Evolutionary conservation across 768 basidiomycete genomes (phyloP).

Genomic region (Auricularia sp.): DNA sequence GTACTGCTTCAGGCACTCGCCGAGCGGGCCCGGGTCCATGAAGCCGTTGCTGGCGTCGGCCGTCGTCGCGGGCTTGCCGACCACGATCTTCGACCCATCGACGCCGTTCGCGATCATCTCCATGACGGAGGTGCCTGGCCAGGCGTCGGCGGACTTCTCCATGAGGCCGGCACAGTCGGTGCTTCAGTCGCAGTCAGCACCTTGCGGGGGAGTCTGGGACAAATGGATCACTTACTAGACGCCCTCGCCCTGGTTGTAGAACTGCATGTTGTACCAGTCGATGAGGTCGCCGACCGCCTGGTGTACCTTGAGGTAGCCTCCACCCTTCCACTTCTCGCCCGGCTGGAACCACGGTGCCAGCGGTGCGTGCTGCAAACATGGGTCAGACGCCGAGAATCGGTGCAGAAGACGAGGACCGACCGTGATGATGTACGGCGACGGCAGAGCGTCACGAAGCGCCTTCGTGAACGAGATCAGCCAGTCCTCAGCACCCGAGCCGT

Average conservation of each 20-base stretch:
- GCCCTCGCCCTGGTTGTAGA: constrained; percentile 7
- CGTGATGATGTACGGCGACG: constrained; percentile 24
- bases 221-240: background rate
- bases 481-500: constrained; percentile 36
- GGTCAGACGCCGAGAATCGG: too few relatives aligned
- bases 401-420: too few relatives aligned
- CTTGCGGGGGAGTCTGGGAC: constrained; percentile 6
- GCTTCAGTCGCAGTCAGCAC: constrained; percentile 7
- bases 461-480: constrained; percentile 31
- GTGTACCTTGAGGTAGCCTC: constrained; percentile 33
- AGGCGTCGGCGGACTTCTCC: constrained; percentile 17
- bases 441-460: constrained; percentile 26
- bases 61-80: constrained; percentile 58
- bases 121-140: constrained; percentile 30
- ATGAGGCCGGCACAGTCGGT: constrained; percentile 15
- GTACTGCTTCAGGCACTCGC: constrained; percentile 43
- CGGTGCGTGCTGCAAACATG: constrained; percentile 20
- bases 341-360: constrained; percentile 32
- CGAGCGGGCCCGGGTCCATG: constrained; percentile 47
- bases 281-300: constrained; percentile 31
- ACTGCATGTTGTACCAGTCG: constrained; percentile 26
- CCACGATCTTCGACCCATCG: constrained; percentile 53
- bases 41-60: constrained; percentile 51
- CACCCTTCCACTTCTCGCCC: constrained; percentile 24
- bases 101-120: constrained; percentile 53